Base-by-base conservation (phyloP, 2,329 filamentous ascomycete genomes). In the Pseudogymnoascus sp. region DNA sequence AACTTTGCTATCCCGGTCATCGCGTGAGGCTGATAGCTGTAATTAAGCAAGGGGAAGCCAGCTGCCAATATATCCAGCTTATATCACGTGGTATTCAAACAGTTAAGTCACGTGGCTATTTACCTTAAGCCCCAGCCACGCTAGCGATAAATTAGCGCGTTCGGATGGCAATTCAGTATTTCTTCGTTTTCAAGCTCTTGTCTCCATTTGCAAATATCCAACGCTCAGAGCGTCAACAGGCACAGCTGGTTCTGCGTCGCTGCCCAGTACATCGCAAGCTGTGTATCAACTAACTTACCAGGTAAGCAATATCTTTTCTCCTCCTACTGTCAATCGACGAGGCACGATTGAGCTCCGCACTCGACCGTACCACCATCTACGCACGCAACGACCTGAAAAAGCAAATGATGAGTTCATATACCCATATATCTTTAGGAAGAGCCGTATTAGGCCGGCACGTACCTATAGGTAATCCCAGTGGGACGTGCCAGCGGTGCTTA, bases 361-460 rank as follows among this genome's bases (percentile, higher is more conserved):
- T 18, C 47, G 8, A 34, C 26, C 47, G n/a, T 8, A 57, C 47
- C 47, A 54, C 14, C 45, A 57, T 34, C 47, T 26, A 57, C 16
- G 47, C 47, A 54, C 29, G 18, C 45, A 26, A 54, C 45, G 45
- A 29, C 47, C n/a, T 3, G 45, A 57, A 57, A 14, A 34, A 57
- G 47, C 47, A 57, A 34, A 57, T 57, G 47, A 57, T 57, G 47
- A 57, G 47, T 57, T 57, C 47, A 57, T 57, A 57, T 57, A 57
- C 47, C 47, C 47, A 57, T 57, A 57, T 57, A 57, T 57, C 47
- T 57, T 57, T 57, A 57, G 47, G 47, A 57, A 57, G 47, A 57
- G 47, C 47, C 47, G 47, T 57, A 57, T 57, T 57, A 57, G 47
- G 47, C 47, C 47, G 47, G 47, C 47, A 57, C 47, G 47, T 57